Percentiles rank a stretch among this genome's conserved stretches.
Evolutionary conservation across 371 early-diverging fungal genomes (phyloP).

Genomic region (Entomophthora muscae): DNA sequence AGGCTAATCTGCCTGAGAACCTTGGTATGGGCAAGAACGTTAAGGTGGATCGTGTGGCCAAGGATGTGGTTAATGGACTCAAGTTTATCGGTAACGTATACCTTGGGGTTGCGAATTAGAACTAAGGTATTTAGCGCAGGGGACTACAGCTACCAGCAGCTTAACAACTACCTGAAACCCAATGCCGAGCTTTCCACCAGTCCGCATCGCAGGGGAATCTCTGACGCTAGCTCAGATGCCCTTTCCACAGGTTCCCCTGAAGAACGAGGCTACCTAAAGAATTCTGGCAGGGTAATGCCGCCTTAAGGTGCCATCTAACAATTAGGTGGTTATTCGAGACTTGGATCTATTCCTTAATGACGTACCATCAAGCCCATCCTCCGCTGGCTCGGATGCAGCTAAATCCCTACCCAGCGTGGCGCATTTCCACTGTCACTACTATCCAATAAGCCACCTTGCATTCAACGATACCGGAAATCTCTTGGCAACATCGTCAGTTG

Average conservation of each 20-base stretch:
- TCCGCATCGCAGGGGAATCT: not conserved
- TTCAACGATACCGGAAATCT: conserved; percentile 50
- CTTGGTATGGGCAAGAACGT: not conserved
- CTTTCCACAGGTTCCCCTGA: not conserved
- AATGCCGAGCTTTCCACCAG: not conserved
- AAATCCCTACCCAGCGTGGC: conserved; percentile 25
- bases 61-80: conserved; percentile 52
- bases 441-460: conserved; percentile 38
- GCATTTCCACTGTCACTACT: conserved; percentile 57
- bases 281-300: conserved; percentile 1
- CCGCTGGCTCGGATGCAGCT: conserved; percentile 9
- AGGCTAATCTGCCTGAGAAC: conserved; percentile 10
- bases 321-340: conserved; percentile 33
- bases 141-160: conserved; percentile 5
- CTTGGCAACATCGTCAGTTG: conserved; percentile 48
- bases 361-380: conserved; percentile 8
- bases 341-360: conserved; percentile 15
- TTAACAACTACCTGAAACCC: conserved; percentile 1
- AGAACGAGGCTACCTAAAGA: not conserved
- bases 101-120: not conserved
- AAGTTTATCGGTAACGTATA: conserved; percentile 31
- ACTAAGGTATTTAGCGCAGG: not conserved
- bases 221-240: not conserved
- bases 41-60: conserved; percentile 25
- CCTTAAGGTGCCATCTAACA: not conserved